Conservation (phyloP, 1,139 yeast species). For the Scheffersomyces lignicola region DNA sequence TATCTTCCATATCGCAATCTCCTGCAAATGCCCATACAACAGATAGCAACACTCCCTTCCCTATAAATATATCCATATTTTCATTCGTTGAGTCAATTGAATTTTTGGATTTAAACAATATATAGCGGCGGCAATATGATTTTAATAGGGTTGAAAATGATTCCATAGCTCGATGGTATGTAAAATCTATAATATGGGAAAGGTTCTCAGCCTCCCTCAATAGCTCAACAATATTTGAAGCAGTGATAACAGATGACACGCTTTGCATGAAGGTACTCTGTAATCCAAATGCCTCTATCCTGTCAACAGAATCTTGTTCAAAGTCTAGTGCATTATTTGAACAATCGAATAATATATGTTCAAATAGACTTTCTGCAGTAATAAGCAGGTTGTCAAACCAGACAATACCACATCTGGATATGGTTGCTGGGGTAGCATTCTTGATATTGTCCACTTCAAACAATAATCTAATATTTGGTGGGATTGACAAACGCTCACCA, state of each 20-base stretch:
- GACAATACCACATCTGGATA: conserved; percentile 90
- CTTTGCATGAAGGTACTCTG: conserved; percentile 13
- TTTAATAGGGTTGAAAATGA: conserved; percentile 33
- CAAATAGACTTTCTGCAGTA: conserved; percentile 18
- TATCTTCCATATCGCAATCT: conserved; percentile 43
- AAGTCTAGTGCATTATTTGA: conserved; percentile 12
- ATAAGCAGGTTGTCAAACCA: conserved; percentile 53
- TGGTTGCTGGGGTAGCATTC: conserved; percentile 85
- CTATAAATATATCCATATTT: conserved; percentile 26
- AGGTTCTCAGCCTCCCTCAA: conserved; percentile 18
- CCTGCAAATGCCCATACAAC: conserved; percentile 74
- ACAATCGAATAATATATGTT: conserved; percentile 26
- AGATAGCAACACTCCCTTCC: conserved; percentile 43
- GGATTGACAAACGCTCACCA: conserved; percentile 79
- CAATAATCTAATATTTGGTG: conserved; percentile 60
- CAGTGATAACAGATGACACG: conserved; percentile 8
- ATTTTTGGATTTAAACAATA: conserved; percentile 13
- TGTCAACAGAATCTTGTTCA: conserved; percentile 12
- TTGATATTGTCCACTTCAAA: conserved; percentile 75
- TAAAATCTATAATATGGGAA: conserved; percentile 57
- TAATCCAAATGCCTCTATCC: conserved; percentile 7
- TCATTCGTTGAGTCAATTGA: conserved; percentile 16
- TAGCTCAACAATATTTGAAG: conserved; percentile 6
- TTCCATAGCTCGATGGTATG: conserved; percentile 36
- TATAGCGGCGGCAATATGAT: conserved; percentile 22